Percentiles rank a stretch among this genome's conserved stretches.
Evolutionary conservation across 179 eudicot species (phyloP).

Genomic region (Corrigiola litoralis): DNA sequence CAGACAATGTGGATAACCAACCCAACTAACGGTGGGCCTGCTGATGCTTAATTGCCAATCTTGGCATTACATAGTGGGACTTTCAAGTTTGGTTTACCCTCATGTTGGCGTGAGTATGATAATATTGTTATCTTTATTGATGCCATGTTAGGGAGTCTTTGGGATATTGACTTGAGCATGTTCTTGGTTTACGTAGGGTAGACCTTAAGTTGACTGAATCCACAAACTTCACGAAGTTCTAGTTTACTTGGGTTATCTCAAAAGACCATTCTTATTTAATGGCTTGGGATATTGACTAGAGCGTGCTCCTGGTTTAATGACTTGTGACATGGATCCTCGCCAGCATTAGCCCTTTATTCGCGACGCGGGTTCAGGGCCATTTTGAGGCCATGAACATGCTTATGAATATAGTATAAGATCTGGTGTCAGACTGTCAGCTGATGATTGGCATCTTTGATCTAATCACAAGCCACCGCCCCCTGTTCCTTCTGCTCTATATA

Average conservation of each 20-base stretch:
- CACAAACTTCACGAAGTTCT: background rate
- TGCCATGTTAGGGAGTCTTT: too few relatives aligned
- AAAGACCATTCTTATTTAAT: too few relatives aligned
- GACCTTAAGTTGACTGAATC: background rate
- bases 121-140: too few relatives aligned
- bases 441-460: background rate
- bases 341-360: background rate
- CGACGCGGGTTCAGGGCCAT: background rate
- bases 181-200: too few relatives aligned
- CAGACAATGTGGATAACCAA: background rate
- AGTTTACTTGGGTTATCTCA: too few relatives aligned
- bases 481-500: background rate
- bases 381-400: background rate
- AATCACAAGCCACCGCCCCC: background rate
- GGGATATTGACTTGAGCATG: background rate
- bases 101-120: too few relatives aligned
- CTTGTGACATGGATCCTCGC: too few relatives aligned
- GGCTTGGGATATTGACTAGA: background rate
- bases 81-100: background rate
- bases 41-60: background rate
- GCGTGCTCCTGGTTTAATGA: too few relatives aligned
- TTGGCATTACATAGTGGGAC: background rate
- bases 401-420: background rate
- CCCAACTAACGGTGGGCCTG: background rate
- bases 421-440: background rate